phyloP scores from a whole-genome alignment of 495 filamentous ascomycete species.

The Podospora bellae-mahoneyi region DNA sequence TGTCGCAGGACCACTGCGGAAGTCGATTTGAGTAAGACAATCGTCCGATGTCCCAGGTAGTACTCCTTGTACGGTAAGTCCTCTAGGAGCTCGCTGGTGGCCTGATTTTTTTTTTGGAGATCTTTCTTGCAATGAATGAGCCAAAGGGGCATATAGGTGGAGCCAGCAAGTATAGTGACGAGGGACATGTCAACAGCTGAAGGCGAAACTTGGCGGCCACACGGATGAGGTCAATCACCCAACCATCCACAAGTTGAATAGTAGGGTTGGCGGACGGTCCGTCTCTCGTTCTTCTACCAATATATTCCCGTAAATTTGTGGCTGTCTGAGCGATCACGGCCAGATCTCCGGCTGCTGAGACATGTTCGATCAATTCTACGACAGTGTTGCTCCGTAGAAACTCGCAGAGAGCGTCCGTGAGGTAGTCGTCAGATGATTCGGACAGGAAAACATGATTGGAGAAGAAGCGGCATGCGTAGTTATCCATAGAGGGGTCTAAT shows the following conservation, averaged over 20 bases:
- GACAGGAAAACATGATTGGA: too few species aligned
- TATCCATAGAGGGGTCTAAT: too few species aligned
- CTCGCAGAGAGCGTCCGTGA: too few species aligned
- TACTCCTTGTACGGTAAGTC: too few species aligned
- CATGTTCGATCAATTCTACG: too few species aligned
- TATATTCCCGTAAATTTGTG: conserved; percentile 32
- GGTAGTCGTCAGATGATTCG: too few species aligned
- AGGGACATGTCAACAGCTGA: conserved; percentile 30
- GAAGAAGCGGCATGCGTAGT: too few species aligned
- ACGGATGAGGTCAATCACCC: conserved; percentile 36
- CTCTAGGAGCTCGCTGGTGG: too few species aligned
- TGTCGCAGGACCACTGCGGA: conserved; percentile 21
- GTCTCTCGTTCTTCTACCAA: conserved; percentile 19
- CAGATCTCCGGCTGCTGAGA: too few species aligned
- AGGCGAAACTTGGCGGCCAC: conserved; percentile 34
- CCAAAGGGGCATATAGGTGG: conserved; percentile 32
- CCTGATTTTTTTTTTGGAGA: conserved; percentile 25
- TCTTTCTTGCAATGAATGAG: conserved; percentile 2
- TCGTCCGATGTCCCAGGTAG: conserved; percentile 29
- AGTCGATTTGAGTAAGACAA: conserved; percentile 29
- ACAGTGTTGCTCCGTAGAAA: too few species aligned
- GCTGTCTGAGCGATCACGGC: conserved; percentile 16
- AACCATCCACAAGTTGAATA: conserved; percentile 21
- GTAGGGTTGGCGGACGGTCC: neutral
- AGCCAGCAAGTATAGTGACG: conserved; percentile 36